Conservation (phyloP, 1,284 basidiomycete species). For the Ustilago sp. region DNA sequence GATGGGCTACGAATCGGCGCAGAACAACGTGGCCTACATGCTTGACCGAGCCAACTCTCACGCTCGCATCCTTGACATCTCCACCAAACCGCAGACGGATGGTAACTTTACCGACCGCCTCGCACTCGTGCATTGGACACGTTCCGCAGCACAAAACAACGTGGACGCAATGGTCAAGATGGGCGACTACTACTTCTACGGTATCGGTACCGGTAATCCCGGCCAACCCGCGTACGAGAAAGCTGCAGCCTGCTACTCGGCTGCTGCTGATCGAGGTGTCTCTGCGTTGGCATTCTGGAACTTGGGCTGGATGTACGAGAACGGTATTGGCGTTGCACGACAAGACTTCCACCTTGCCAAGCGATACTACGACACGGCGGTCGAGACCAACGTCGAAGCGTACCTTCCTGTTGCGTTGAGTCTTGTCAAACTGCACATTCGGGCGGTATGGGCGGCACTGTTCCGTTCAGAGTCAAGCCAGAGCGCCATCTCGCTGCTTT, state of each 20-base stretch:
- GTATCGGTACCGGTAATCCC: conserved; percentile 53
- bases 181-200: conserved; percentile 90
- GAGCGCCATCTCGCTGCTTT: conserved; percentile 56
- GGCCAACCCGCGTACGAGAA: conserved; percentile 81
- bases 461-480: conserved; percentile 52
- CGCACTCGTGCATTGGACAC: conserved; percentile 90
- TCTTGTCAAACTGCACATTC: conserved; percentile 82
- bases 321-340: conserved; percentile 84
- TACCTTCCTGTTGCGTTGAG: conserved; percentile 87
- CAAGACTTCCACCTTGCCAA: conserved; percentile 94
- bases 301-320: conserved; percentile 98
- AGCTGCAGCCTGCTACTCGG: conserved; percentile 91
- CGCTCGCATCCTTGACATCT: conserved; percentile 20
- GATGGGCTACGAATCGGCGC: conserved; percentile 88
- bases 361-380: conserved; percentile 89
- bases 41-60: conserved; percentile 76
- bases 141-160: conserved; percentile 91
- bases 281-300: conserved; percentile 98
- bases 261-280: conserved; percentile 85
- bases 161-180: conserved; percentile 92
- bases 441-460: conserved; percentile 78
- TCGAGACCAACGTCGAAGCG: conserved; percentile 87
- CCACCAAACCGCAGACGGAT: conserved; percentile 9
- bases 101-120: conserved; percentile 75
- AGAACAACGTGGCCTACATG: conserved; percentile 94